phyloP scores from a whole-genome alignment of 2,329 filamentous ascomycete genomes.

The Pestalotiopsis sp. region DNA sequence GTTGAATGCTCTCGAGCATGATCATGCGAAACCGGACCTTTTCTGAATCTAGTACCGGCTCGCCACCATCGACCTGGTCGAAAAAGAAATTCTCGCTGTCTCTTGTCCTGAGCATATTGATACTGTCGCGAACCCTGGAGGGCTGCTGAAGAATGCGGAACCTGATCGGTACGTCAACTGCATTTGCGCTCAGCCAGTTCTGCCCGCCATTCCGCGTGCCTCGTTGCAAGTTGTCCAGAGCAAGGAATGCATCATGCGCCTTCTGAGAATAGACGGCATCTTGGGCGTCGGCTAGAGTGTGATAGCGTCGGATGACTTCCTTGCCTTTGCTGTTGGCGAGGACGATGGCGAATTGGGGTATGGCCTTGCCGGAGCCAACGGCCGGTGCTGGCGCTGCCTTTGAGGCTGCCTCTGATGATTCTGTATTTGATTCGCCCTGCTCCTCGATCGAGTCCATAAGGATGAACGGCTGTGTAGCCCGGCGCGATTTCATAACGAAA shows the following conservation, averaged over 20 bases:
- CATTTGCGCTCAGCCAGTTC: not conserved
- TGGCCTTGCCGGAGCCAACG: no score
- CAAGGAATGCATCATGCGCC: not conserved
- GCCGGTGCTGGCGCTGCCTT: no score
- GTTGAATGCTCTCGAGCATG: not conserved
- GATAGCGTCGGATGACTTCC: no score
- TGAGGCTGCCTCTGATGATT: no score
- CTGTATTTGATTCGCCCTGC: no score
- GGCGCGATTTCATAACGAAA: no score
- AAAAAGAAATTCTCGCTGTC: not conserved
- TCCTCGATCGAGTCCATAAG: no score
- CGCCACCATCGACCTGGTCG: not conserved
- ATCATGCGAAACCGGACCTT: not conserved
- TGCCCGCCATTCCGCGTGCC: not conserved
- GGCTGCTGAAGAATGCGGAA: not conserved
- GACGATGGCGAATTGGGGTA: no score
- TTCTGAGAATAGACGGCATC: no score
- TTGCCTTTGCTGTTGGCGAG: no score
- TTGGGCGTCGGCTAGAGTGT: no score
- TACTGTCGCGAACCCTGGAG: not conserved
- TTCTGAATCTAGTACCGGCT: not conserved
- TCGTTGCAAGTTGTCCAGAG: not conserved
- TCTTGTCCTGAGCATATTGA: slow-evolving; percentile 1
- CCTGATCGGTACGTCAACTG: not conserved
- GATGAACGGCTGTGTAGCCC: no score